phyloP scores from a whole-genome alignment of 139 green algal species.

The Mychonastes homosphaera region DNA sequence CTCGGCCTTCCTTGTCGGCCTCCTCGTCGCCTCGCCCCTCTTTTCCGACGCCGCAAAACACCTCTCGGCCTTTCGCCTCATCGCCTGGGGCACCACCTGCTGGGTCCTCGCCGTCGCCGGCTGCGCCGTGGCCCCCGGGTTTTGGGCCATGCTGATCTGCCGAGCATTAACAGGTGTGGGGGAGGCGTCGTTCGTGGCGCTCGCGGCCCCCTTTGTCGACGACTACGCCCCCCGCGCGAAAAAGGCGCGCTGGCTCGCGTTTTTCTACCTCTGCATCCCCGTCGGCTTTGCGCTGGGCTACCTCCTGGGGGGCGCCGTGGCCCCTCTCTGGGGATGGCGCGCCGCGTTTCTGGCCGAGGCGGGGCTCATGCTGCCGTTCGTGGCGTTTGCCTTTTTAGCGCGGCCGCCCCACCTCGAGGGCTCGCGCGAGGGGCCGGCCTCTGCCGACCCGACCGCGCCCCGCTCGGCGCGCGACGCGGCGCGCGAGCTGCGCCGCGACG shows the following conservation, averaged over 20 bases:
- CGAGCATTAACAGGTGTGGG: constrained; percentile 78
- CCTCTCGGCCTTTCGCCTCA: constrained; percentile 53
- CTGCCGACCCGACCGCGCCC: background rate
- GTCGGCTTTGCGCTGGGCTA: constrained; percentile 69
- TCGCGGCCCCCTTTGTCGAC: constrained; percentile 94
- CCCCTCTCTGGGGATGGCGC: constrained; percentile 56
- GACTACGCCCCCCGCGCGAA: constrained; percentile 61
- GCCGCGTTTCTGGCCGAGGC: constrained; percentile 72
- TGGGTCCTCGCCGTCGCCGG: constrained; percentile 61
- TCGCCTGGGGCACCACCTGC: constrained; percentile 74
- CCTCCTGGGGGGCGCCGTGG: constrained; percentile 58
- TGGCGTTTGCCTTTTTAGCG: constrained; percentile 37
- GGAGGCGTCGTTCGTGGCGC: constrained; percentile 85
- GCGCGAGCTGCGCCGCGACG: constrained; percentile 25
- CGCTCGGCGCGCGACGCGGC: background rate
- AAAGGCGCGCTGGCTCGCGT: constrained; percentile 74
- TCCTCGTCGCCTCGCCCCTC: constrained; percentile 78
- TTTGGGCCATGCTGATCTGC: constrained; percentile 47
- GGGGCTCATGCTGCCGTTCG: constrained; percentile 69
- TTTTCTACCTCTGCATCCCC: constrained; percentile 91
- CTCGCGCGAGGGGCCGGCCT: constrained; percentile 6
- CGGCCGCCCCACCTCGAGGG: constrained; percentile 49
- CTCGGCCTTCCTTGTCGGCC: constrained; percentile 85
- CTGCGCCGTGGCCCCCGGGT: constrained; percentile 56
- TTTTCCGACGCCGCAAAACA: constrained; percentile 72